Evolutionary conservation across 148 eudicot species (phyloP).

Genomic region (Persicaria maculosa): DNA sequence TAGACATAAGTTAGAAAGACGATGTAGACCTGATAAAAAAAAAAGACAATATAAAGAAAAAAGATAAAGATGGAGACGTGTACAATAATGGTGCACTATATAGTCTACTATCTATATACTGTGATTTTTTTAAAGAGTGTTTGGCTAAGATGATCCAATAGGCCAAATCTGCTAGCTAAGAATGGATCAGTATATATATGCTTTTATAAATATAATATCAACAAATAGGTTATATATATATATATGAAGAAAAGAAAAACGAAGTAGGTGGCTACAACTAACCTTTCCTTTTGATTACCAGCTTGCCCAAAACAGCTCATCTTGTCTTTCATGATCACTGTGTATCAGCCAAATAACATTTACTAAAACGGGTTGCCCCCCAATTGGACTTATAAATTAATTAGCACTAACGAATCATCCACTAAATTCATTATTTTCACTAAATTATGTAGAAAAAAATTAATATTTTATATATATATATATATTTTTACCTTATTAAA

Average conservation of each 20-base stretch:
- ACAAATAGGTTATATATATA: neutral
- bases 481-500: too few species aligned
- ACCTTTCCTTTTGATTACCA: neutral
- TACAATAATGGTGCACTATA: neutral
- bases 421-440: neutral
- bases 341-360: neutral
- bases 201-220: neutral
- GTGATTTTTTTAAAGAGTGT: neutral
- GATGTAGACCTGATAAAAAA: neutral
- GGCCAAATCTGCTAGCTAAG: slow-evolving; percentile 8
- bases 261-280: slow-evolving; percentile 3
- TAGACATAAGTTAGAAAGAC: too few species aligned
- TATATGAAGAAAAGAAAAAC: neutral
- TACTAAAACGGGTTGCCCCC: neutral
- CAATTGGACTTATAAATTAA: neutral
- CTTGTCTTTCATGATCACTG: neutral
- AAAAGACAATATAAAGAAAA: neutral
- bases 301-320: slow-evolving; percentile 3
- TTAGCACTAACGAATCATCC: neutral
- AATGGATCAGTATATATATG: neutral
- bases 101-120: too few species aligned
- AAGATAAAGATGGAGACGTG: neutral
- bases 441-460: neutral
- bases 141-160: neutral
- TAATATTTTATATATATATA: too few species aligned